phyloP scores from a whole-genome alignment of 2,329 filamentous ascomycete genomes.

The Aureobasidium sp. region DNA sequence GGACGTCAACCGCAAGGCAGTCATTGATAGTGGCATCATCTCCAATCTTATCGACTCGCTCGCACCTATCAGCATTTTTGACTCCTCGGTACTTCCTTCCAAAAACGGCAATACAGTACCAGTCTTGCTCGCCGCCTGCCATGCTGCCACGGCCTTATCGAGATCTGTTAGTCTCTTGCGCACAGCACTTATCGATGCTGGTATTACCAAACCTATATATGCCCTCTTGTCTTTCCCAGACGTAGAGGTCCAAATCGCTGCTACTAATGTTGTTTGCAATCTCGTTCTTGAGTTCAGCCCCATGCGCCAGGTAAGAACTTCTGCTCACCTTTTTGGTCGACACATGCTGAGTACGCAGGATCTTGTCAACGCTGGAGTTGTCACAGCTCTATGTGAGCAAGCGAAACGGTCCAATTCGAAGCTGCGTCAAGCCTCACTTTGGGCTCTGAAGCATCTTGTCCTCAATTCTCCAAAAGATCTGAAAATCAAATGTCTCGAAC shows the following conservation, averaged over 20 bases:
- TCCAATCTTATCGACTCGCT: constrained; percentile 79
- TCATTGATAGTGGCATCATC: constrained; percentile 75
- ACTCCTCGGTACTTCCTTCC: constrained; percentile 18
- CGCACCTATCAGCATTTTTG: constrained; percentile 39
- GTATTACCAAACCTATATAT: constrained; percentile 69
- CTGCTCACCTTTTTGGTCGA: neutral
- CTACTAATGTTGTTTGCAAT: constrained; percentile 78
- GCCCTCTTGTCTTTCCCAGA: constrained; percentile 65
- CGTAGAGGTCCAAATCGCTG: constrained; percentile 74
- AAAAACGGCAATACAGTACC: constrained; percentile 68
- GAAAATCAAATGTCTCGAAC: constrained; percentile 70
- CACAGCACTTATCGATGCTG: constrained; percentile 80
- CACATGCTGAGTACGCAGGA: constrained; percentile 39
- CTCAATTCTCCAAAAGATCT: constrained; percentile 60
- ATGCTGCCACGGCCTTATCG: constrained; percentile 70
- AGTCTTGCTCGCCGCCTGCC: constrained; percentile 79
- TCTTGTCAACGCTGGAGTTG: constrained; percentile 63
- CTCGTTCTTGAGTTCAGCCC: constrained; percentile 82
- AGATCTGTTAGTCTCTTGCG: constrained; percentile 76
- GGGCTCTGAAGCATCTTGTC: constrained; percentile 88
- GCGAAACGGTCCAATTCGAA: constrained; percentile 73
- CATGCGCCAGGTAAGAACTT: constrained; percentile 66
- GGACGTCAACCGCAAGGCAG: constrained; percentile 72
- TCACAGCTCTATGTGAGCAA: constrained; percentile 72
- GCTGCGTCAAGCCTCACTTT: constrained; percentile 76